Percentiles rank a stretch among this genome's conserved stretches.
Conservation (phyloP, 1,284 basidiomycete genomes). For the Microbotryum scabiosae region DNA sequence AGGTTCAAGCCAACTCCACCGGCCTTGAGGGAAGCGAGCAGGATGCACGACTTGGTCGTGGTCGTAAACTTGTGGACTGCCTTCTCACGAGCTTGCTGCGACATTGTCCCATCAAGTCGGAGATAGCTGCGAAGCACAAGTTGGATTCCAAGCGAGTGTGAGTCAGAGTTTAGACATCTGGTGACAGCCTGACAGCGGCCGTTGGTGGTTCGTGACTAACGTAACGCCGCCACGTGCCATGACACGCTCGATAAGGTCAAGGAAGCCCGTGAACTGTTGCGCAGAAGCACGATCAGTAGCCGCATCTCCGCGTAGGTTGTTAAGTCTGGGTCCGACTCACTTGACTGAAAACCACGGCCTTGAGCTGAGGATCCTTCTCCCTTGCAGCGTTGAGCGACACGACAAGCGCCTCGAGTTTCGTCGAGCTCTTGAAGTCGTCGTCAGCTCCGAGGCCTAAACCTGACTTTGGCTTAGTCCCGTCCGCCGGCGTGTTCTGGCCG, state of each 20-base stretch:
- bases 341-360: slow-evolving; percentile 82
- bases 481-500: neutral
- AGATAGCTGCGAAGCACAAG: slow-evolving; percentile 38
- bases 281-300: slow-evolving; percentile 21
- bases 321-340: neutral
- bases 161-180: neutral
- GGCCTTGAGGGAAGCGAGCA: slow-evolving; percentile 78
- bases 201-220: slow-evolving; percentile 4
- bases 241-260: slow-evolving; percentile 33
- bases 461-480: neutral
- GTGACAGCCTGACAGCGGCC: neutral
- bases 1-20: slow-evolving; percentile 67
- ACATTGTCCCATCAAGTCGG: slow-evolving; percentile 87
- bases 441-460: neutral
- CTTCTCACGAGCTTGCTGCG: slow-evolving; percentile 67
- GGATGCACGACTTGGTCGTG: slow-evolving; percentile 69
- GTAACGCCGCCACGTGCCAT: slow-evolving; percentile 24
- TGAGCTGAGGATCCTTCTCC: slow-evolving; percentile 57
- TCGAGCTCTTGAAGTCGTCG: slow-evolving; percentile 35
- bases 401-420: slow-evolving; percentile 36
- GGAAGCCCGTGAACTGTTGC: slow-evolving; percentile 42
- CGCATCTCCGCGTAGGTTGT: neutral
- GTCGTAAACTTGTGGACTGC: slow-evolving; percentile 68
- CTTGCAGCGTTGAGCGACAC: slow-evolving; percentile 12
- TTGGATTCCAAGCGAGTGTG: neutral